Evolutionary conservation across 495 filamentous ascomycete genomes (phyloP).

Genomic region (Xylaria intraflava): DNA sequence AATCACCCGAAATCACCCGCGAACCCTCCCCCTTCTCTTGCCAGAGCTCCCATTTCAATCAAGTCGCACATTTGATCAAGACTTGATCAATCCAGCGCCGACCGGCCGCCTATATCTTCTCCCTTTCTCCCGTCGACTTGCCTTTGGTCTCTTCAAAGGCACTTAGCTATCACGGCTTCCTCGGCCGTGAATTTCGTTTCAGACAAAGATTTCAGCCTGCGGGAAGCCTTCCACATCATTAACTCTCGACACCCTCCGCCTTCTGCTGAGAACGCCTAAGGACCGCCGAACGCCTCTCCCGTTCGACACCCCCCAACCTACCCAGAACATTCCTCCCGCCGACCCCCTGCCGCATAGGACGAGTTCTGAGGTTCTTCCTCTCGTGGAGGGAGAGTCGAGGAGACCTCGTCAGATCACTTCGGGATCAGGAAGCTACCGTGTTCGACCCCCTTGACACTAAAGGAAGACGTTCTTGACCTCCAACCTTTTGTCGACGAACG

Average conservation of each 20-base stretch:
- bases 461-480: slow-evolving; percentile 20
- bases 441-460: slow-evolving; percentile 79
- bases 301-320: slow-evolving; percentile 51
- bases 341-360: slow-evolving; percentile 99
- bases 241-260: slow-evolving; percentile 49
- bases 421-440: slow-evolving; percentile 69
- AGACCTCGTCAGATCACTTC: slow-evolving; percentile 77
- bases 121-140: slow-evolving; percentile 24
- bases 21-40: neutral
- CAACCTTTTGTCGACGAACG: slow-evolving; percentile 9
- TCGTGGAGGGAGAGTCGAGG: slow-evolving; percentile 87
- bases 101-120: neutral
- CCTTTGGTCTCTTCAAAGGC: slow-evolving; percentile 73
- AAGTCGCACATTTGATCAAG: neutral
- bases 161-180: slow-evolving; percentile 61
- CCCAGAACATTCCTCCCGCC: slow-evolving; percentile 48
- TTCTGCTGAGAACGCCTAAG: slow-evolving; percentile 44
- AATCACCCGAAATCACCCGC: neutral
- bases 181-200: slow-evolving; percentile 56
- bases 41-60: neutral
- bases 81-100: neutral
- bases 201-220: slow-evolving; percentile 72
- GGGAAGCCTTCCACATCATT: slow-evolving; percentile 60
- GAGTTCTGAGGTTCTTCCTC: slow-evolving; percentile 94
- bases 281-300: slow-evolving; percentile 38